These are phyloP conservation scores for Penicillium atrosanguineum DNA, from an alignment of 495 filamentous ascomycete species.

Conservation along the genomic window DNA sequence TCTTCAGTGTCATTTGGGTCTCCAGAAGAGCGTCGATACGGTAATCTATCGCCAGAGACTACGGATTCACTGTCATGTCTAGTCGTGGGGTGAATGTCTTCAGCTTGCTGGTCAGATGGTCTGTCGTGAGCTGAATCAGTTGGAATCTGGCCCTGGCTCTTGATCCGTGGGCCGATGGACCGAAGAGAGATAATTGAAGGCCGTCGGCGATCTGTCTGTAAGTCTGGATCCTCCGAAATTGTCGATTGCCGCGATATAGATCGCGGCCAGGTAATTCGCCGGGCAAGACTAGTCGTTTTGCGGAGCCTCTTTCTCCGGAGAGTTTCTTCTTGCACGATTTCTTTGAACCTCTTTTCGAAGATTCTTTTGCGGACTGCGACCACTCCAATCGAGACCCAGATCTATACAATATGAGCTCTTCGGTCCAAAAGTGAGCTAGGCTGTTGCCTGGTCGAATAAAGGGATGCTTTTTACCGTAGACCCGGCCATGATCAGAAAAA, in stretches of 20 bases:
- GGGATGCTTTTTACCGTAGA: neutral
- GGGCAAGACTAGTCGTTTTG: neutral
- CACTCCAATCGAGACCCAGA: slow-evolving; percentile 4
- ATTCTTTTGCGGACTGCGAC: neutral
- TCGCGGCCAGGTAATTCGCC: neutral
- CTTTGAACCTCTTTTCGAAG: neutral
- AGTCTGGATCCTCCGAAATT: neutral
- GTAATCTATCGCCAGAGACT: neutral
- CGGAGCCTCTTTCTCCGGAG: neutral
- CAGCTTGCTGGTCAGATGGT: neutral
- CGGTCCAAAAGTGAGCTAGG: neutral
- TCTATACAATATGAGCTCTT: neutral
- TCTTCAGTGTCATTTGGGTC: neutral
- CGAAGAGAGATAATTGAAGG: neutral
- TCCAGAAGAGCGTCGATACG: neutral
- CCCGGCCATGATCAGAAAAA: slow-evolving; percentile 1
- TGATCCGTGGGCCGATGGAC: neutral
- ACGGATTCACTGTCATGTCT: neutral
- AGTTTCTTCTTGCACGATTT: slow-evolving; percentile 1
- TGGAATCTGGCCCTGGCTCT: neutral
- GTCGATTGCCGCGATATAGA: neutral
- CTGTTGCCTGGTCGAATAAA: too few species aligned
- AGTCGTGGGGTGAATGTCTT: neutral
- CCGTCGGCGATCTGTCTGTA: neutral
- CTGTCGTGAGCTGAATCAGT: neutral